Base-by-base conservation (phyloP, 2,329 filamentous ascomycete genomes). In the Alternaria brassicicola region DNA sequence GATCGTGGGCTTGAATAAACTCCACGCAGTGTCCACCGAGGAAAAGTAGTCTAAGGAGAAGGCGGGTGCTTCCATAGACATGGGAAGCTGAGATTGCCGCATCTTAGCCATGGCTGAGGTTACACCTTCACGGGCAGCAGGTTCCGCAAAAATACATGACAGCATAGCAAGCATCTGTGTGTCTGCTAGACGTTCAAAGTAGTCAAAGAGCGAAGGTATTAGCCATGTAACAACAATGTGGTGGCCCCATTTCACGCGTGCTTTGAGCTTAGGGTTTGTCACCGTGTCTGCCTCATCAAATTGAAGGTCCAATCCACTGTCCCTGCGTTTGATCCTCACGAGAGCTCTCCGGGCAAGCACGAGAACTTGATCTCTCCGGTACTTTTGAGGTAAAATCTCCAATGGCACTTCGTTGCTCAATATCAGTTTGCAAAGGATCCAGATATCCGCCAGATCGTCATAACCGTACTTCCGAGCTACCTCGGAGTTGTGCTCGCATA, bases 401-500 rank as follows among this genome's bases (percentile, higher is more conserved):
- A 94, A 80, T 1, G 90, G 90, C 26, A 93, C 88, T 42, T 92
- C 87, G 65, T 91, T 90, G 64, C 88, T 87, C 43, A 98, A 80
- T 6, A 98, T 82, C 57, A 97, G 81, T 17, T 87, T 89, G 53
- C 92, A 83, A 64, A 97, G 89, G 47, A 86, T 86, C 95, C 95
- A 99, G 6, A 96, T 86, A 66, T 92, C 87, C 25, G 90, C 89
- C 28, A 96, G 78, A 63, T 97, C 91, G 13, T 82, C 76, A 62
- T 87, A 85, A 4, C 89, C 91, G 65, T 89, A 84, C 62, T 86
- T 88, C 65, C 87, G 84, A 8, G 94, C 93, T 43, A 96, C 87
- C 1, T 80, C 79, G 8, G 93, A 91, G 75, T 99, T 99, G 69
- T 96, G 89, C 42, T 86, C 83, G 76, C 94, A 98, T 3, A 97